A percentile compares a stretch with the other conserved stretches of the same genome.
These are phyloP conservation scores for Metschnikowia kofuensis DNA, from an alignment of 805 yeast genomes.

Conservation along the genomic window DNA sequence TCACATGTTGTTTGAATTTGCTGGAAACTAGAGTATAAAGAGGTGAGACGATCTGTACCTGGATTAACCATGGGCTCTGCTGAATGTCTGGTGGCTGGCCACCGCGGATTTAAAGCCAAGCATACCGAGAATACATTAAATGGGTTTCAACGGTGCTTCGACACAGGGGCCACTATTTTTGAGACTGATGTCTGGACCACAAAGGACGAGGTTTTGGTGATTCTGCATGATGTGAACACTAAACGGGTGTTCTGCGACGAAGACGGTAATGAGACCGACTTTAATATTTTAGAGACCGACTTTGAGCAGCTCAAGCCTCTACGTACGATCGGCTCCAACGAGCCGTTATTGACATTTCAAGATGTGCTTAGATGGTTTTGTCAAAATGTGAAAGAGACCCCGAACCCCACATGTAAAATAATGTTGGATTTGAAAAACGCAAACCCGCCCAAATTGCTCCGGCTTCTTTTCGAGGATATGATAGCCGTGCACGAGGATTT, in stretches of 20 bases:
- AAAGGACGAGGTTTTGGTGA: slow-evolving; percentile 34
- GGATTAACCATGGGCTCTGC: not conserved
- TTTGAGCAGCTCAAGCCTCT: slow-evolving; percentile 24
- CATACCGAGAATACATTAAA: slow-evolving; percentile 39
- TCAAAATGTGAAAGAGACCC: slow-evolving; percentile 17
- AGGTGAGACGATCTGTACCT: not conserved
- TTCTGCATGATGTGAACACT: slow-evolving; percentile 40
- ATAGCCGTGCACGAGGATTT: slow-evolving; percentile 27
- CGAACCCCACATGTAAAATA: slow-evolving; percentile 21
- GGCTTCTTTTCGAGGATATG: slow-evolving; percentile 29
- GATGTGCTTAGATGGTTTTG: slow-evolving; percentile 34
- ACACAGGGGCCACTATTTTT: slow-evolving; percentile 35
- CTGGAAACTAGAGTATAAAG: not conserved
- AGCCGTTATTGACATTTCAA: slow-evolving; percentile 30
- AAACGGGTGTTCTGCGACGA: slow-evolving; percentile 35
- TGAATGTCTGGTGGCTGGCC: slow-evolving; percentile 33
- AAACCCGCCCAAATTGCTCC: slow-evolving; percentile 36
- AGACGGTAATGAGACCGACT: slow-evolving; percentile 35
- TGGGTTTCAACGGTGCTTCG: slow-evolving; percentile 37
- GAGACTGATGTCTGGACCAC: slow-evolving; percentile 45
- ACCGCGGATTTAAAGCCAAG: slow-evolving; percentile 41
- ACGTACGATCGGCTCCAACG: slow-evolving; percentile 32
- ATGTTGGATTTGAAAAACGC: slow-evolving; percentile 40
- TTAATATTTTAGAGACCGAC: slow-evolving; percentile 30
- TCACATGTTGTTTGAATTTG: not conserved